Evolutionary conservation across 2,329 filamentous ascomycete species (phyloP).

Genomic region (Cladophialophora carrionii): DNA sequence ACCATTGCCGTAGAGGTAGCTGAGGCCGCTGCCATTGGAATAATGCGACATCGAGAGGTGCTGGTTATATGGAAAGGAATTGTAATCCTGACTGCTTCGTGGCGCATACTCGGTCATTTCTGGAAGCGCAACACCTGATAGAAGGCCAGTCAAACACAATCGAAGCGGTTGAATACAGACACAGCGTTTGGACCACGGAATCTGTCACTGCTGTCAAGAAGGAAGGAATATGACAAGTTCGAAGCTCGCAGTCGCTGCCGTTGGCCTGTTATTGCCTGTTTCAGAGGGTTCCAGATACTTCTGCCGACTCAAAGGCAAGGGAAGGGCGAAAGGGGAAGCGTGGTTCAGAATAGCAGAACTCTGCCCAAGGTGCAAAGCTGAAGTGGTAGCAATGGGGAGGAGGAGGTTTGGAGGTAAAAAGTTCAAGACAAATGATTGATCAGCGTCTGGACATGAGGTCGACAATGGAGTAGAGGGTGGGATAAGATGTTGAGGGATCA

Average conservation of each 20-base stretch:
- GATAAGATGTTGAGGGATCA: constrained; percentile 21
- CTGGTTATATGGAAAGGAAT: constrained; percentile 32
- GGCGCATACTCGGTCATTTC: constrained; percentile 49
- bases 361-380: neutral
- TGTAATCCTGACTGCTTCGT: constrained; percentile 45
- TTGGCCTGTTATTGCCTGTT: constrained; percentile 4
- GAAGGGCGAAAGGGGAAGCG: neutral
- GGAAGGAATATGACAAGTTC: constrained; percentile 30
- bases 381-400: neutral
- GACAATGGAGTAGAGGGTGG: constrained; percentile 24
- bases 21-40: constrained; percentile 38
- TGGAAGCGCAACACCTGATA: constrained; percentile 29
- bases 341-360: neutral
- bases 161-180: constrained; percentile 27
- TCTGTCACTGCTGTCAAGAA: constrained; percentile 33
- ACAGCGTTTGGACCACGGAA: constrained; percentile 14
- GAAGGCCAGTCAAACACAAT: constrained; percentile 29
- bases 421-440: constrained; percentile 14
- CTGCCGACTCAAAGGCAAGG: neutral
- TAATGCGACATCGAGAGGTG: constrained; percentile 40
- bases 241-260: constrained; percentile 9
- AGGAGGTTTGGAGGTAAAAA: neutral
- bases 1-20: constrained; percentile 38
- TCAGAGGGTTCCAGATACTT: constrained; percentile 8
- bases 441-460: constrained; percentile 19